Evolutionary conservation across 352 stramenopile species (phyloP).

Genomic region (Globisporangium cystogenes): DNA sequence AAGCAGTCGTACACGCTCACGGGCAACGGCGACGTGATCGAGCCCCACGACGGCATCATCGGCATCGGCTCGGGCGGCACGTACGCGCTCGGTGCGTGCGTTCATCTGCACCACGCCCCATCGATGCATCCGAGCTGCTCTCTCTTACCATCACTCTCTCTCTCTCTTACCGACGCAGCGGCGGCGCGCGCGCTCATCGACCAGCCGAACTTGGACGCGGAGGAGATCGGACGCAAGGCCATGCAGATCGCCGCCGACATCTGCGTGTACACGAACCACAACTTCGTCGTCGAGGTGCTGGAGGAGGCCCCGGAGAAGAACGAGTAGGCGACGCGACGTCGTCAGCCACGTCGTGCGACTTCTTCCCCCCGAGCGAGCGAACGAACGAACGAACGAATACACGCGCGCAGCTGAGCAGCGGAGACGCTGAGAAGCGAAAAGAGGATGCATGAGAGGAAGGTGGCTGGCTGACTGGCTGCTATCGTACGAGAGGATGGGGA

Average conservation of each 20-base stretch:
- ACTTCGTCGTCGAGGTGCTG: slow-evolving; percentile 93
- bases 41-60: slow-evolving; percentile 95
- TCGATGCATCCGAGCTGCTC: background rate
- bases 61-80: slow-evolving; percentile 91
- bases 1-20: slow-evolving; percentile 97
- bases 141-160: slow-evolving; percentile 4
- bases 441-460: background rate
- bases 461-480: slow-evolving; percentile 8
- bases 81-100: slow-evolving; percentile 90
- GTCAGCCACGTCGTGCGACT: too few relatives aligned
- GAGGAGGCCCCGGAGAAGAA: slow-evolving; percentile 54
- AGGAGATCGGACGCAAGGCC: slow-evolving; percentile 91
- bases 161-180: slow-evolving; percentile 36
- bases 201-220: slow-evolving; percentile 89
- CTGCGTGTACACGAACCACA: slow-evolving; percentile 98
- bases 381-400: background rate
- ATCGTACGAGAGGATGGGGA: slow-evolving; percentile 5
- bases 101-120: too few relatives aligned
- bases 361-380: too few relatives aligned
- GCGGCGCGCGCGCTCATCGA: slow-evolving; percentile 95
- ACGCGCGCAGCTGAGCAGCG: too few relatives aligned
- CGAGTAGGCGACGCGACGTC: slow-evolving; percentile 22
- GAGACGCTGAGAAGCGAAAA: background rate
- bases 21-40: slow-evolving; percentile 97
- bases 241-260: slow-evolving; percentile 98